phyloP scores from a whole-genome alignment of 31 red algal species.

The Porphyra umbilicalis region DNA sequence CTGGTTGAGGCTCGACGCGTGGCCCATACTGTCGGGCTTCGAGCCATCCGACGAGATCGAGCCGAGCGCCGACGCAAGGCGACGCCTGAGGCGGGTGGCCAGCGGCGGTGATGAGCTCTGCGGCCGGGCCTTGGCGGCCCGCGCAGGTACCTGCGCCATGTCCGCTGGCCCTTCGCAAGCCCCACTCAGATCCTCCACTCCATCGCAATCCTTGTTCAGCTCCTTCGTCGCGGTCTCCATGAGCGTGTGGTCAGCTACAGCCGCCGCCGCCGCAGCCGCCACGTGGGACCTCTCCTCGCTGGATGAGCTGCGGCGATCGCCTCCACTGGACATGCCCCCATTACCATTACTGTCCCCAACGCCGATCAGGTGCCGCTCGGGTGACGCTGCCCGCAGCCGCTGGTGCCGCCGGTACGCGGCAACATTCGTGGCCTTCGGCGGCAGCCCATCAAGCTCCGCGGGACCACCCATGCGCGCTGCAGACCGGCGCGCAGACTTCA shows the following conservation, averaged over 20 bases:
- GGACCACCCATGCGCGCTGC: neutral
- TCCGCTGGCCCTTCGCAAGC: neutral
- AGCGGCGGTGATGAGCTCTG: neutral
- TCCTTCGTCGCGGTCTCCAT: neutral
- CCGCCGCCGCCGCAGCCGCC: neutral
- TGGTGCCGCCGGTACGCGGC: neutral
- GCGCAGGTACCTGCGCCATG: neutral
- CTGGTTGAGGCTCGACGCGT: neutral
- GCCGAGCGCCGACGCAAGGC: neutral
- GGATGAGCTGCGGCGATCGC: neutral
- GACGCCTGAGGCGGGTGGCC: neutral
- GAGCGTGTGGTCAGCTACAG: neutral
- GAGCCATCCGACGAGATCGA: neutral
- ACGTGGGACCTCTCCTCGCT: neutral
- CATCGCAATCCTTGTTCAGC: too few relatives aligned
- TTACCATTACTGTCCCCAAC: neutral
- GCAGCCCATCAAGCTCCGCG: neutral
- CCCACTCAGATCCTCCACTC: too few relatives aligned
- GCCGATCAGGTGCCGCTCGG: neutral
- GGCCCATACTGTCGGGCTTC: neutral
- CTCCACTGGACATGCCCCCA: neutral
- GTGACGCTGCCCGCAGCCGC: neutral
- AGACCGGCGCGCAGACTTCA: neutral
- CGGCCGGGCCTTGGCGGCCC: neutral
- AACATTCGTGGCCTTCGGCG: neutral